Evolutionary conservation across 805 yeast genomes (phyloP), one percentile per base, ranked within the genome.

Genomic region (Isabelozyma pseudorhagii): DNA sequence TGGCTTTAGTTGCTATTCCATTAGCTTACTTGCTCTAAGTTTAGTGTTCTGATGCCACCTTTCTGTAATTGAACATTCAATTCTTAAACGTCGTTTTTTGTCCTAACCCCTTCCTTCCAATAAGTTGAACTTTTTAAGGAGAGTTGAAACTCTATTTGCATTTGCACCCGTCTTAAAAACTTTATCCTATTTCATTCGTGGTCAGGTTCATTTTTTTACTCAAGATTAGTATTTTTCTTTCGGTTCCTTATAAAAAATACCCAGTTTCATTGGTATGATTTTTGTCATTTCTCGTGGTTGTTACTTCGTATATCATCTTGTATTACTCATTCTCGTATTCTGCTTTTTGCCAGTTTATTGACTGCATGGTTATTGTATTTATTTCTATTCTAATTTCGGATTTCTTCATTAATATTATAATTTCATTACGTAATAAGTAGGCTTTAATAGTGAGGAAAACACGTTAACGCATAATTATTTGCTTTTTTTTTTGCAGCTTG

Each of bases 11-110:
- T 44, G 62, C 65, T 48, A 49, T 67, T 46, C 69, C 72, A 49
- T 61, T 66, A 52, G 68, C 68, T 41, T 62, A 64, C 66, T 60
- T 67, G 56, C 50, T 67, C 55, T 67, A 63, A 64, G 46, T 46
- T 43, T 44, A 46, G 42, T 3, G n/a, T 10, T 31, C 36, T 13
- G n/a, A 31, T 42, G n/a, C 10, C 36, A 31, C 10, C n/a, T 31
- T 31, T 31, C 36, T 31, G 36, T 31, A 2, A 31, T 31, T 31
- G 36, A 31, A 10, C n/a, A 10, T 31, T 31, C 36, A 31, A 31
- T 31, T 31, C 36, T 31, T 31, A 31, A 31, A 31, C 25, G 25
- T 6, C 25, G 3, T 31, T 13, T 31, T 6, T 31, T 9, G 36
- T 2, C 36, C 10, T 31, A 10, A 4, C 36, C 25, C 25, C 25